Percentiles rank a stretch among this genome's conserved stretches.
These are phyloP conservation scores for Botrytis tulipae DNA, from an alignment of 2,329 filamentous ascomycete genomes.

Conservation along the genomic window DNA sequence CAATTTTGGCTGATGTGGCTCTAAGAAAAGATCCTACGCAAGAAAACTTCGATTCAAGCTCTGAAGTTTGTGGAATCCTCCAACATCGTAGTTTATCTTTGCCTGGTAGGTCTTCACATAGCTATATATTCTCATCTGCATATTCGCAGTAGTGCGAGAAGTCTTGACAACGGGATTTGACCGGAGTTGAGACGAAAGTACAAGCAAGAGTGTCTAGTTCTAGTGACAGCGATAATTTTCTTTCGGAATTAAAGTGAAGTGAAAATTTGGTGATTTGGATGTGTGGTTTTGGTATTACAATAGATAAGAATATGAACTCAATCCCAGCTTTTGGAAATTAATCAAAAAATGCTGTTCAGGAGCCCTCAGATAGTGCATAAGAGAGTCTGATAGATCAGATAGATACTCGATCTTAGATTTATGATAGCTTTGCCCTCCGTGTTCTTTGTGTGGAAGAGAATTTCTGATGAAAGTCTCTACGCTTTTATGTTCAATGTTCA, in stretches of 20 bases:
- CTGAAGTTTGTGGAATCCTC: background rate
- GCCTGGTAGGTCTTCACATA: background rate
- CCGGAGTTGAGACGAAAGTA: background rate
- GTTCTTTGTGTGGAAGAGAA: background rate
- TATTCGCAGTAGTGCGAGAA: background rate
- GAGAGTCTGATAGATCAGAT: too few relatives aligned
- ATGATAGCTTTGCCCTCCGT: too few relatives aligned
- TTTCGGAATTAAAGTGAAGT: background rate
- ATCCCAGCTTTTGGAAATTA: too few relatives aligned
- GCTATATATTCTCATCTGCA: background rate
- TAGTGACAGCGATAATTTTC: background rate
- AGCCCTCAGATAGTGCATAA: too few relatives aligned
- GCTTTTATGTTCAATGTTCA: background rate
- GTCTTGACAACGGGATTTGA: background rate
- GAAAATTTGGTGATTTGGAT: background rate
- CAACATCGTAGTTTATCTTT: background rate
- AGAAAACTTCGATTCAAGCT: background rate
- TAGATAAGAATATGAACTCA: too few relatives aligned
- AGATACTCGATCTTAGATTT: too few relatives aligned
- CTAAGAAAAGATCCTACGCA: background rate
- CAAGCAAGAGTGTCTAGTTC: background rate
- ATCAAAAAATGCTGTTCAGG: too few relatives aligned
- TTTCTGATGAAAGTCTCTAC: background rate
- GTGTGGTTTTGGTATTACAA: background rate
- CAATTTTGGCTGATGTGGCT: background rate